These are phyloP conservation scores for Rhizomucor pusillus DNA, from an alignment of 371 early-diverging fungal genomes.

Conservation along the genomic window DNA sequence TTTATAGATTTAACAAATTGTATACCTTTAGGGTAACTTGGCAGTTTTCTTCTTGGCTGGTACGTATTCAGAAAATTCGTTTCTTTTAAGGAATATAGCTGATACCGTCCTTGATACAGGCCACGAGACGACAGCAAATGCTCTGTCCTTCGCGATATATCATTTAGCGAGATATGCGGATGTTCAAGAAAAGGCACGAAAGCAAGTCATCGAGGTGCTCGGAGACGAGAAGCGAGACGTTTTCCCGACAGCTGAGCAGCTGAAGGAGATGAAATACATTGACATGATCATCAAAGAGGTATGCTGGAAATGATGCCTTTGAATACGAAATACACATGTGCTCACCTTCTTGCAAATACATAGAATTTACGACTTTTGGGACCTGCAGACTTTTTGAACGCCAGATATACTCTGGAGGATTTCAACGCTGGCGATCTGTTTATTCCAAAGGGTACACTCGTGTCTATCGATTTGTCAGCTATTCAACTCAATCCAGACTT, in stretches of 20 bases:
- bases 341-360: not conserved
- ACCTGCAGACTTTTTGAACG: conserved; percentile 2
- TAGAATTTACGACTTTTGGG: conserved; percentile 10
- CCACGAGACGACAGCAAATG: conserved; percentile 30
- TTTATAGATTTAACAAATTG: not conserved
- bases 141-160: conserved; percentile 24
- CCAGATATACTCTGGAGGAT: conserved; percentile 6
- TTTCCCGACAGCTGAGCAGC: conserved; percentile 38
- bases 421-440: conserved; percentile 3
- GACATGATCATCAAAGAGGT: conserved; percentile 34
- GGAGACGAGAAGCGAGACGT: conserved; percentile 35
- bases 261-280: conserved; percentile 35
- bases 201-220: conserved; percentile 17
- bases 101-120: too few species aligned
- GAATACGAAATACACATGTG: not conserved
- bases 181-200: conserved; percentile 25
- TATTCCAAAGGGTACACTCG: conserved; percentile 16
- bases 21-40: conserved; percentile 18
- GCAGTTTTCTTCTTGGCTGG: conserved; percentile 45
- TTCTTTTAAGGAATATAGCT: too few species aligned
- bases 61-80: too few species aligned
- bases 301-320: not conserved
- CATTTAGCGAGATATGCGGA: conserved; percentile 27
- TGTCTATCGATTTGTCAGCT: conserved; percentile 9
- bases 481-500: conserved; percentile 14